Conservation (phyloP, 1,284 basidiomycete species). For the Xanthoconium separans region DNA sequence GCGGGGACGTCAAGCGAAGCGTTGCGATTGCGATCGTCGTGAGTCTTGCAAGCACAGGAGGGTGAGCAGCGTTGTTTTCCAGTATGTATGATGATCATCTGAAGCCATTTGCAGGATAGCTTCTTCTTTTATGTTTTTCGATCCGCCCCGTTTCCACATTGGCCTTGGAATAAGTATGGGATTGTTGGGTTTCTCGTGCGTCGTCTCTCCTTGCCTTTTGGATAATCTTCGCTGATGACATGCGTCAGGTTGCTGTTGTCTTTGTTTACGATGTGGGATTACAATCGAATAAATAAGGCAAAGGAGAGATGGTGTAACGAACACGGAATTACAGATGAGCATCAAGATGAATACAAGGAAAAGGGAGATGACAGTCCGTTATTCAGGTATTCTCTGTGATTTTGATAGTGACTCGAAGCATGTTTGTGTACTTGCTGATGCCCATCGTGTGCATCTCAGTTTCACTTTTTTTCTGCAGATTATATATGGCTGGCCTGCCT, state of each 20-base stretch:
- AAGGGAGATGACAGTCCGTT: slow-evolving; percentile 47
- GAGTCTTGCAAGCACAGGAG: slow-evolving; percentile 53
- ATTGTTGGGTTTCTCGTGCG: slow-evolving; percentile 26
- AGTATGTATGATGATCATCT: not conserved
- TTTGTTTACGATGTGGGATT: slow-evolving; percentile 38
- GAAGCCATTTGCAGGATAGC: slow-evolving; percentile 33
- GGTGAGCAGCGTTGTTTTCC: slow-evolving; percentile 29
- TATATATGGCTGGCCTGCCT: too few species aligned
- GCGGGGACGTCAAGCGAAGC: slow-evolving; percentile 52
- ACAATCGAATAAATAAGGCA: slow-evolving; percentile 37
- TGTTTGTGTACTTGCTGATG: too few species aligned
- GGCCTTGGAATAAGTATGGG: slow-evolving; percentile 47
- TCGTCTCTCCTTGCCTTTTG: not conserved
- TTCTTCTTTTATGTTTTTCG: slow-evolving; percentile 43
- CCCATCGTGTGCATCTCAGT: too few species aligned
- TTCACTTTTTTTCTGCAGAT: too few species aligned
- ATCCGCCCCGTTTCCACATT: slow-evolving; percentile 45
- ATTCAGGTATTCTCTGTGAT: slow-evolving; percentile 38
- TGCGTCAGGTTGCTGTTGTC: slow-evolving; percentile 21
- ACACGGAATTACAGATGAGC: slow-evolving; percentile 37
- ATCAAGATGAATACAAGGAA: slow-evolving; percentile 36
- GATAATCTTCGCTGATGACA: not conserved
- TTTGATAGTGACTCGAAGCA: not conserved
- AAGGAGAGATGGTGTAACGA: slow-evolving; percentile 39
- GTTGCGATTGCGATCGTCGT: slow-evolving; percentile 55